Conservation (phyloP, 2,329 filamentous ascomycete species). For the Elsinoe ampelina region DNA sequence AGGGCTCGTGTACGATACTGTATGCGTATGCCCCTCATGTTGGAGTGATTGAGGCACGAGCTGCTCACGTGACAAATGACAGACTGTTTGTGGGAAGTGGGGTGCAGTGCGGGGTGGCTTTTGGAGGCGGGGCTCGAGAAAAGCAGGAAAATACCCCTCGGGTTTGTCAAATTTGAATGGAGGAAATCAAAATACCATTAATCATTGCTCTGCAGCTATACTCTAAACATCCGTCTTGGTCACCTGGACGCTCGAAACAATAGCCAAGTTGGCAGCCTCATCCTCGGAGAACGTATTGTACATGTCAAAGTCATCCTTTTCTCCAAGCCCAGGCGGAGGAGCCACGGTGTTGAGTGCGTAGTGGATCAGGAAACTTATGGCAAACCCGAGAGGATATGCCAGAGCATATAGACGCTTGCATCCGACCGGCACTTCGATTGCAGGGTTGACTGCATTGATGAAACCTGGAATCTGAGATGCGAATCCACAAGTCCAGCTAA, state of each 20-base stretch:
- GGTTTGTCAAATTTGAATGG: background rate
- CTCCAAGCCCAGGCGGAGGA: constrained; percentile 26
- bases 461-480: constrained; percentile 29
- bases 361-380: constrained; percentile 31
- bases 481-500: constrained; percentile 32
- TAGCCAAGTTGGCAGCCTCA: constrained; percentile 20
- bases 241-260: constrained; percentile 15
- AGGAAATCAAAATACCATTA: background rate
- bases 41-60: too few species aligned
- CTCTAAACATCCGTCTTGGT: constrained; percentile 2
- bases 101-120: background rate
- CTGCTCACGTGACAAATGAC: background rate
- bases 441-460: constrained; percentile 33
- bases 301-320: constrained; percentile 27
- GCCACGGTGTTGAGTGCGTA: constrained; percentile 25
- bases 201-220: background rate
- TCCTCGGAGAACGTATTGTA: constrained; percentile 27
- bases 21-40: too few species aligned
- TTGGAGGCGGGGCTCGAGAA: background rate
- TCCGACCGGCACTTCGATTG: constrained; percentile 29
- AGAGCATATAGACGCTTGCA: constrained; percentile 35
- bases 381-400: constrained; percentile 34
- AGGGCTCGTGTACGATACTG: background rate
- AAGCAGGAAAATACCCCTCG: background rate
- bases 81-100: background rate